These are phyloP conservation scores for Tulasnella calospora DNA, from an alignment of 768 basidiomycete species.

Conservation along the genomic window DNA sequence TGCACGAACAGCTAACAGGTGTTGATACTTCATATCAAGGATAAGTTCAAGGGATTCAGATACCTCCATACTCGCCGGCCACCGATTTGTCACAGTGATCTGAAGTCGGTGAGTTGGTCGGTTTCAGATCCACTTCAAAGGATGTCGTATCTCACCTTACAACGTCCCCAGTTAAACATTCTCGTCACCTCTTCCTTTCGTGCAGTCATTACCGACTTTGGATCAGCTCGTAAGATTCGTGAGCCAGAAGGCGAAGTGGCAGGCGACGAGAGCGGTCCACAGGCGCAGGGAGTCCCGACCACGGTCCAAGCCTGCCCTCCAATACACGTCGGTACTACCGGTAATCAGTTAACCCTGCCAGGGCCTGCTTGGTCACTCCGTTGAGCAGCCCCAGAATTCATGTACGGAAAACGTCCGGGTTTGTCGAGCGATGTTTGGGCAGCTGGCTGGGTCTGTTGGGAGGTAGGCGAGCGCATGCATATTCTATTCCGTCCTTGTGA, in stretches of 20 bases:
- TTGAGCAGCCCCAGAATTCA: background rate
- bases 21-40: background rate
- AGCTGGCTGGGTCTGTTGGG: background rate
- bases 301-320: background rate
- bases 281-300: background rate
- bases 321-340: background rate
- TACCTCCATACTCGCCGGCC: background rate
- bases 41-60: background rate
- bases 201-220: background rate
- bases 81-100: constrained; percentile 14
- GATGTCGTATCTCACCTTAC: background rate
- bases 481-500: background rate
- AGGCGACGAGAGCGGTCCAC: background rate
- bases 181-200: background rate
- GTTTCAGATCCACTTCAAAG: background rate
- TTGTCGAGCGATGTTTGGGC: background rate
- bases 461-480: background rate
- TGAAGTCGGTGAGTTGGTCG: constrained; percentile 18
- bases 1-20: background rate
- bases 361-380: background rate
- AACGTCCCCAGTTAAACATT: background rate
- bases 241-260: background rate
- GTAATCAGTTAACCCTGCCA: background rate
- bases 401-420: background rate
- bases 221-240: background rate